A percentile compares a stretch with the other conserved stretches of the same genome.
These are phyloP conservation scores for Leccinum huronense DNA, from an alignment of 1,284 basidiomycete species.

Conservation along the genomic window DNA sequence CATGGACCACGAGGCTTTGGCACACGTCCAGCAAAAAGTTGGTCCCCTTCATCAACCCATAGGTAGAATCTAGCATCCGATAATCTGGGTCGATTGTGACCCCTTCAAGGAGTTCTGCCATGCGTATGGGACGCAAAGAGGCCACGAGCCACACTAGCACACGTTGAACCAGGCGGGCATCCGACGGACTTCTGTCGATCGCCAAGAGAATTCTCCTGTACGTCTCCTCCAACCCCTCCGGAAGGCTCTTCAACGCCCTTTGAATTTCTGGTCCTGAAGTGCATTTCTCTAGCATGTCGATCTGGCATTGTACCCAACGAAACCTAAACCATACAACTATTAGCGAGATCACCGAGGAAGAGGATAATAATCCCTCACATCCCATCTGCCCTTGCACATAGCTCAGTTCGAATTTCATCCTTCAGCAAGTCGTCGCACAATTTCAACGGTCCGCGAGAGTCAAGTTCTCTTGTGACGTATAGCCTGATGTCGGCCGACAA, in stretches of 20 bases:
- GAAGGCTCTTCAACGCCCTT: constrained; percentile 10
- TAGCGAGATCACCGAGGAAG: not conserved
- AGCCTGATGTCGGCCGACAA: constrained; percentile 9
- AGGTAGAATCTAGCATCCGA: not conserved
- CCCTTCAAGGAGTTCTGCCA: constrained; percentile 1
- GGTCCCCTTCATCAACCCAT: not conserved
- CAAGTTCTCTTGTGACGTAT: constrained; percentile 11
- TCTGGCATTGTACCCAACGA: constrained; percentile 18
- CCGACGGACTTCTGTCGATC: constrained; percentile 1
- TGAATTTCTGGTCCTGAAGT: not conserved
- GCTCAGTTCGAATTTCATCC: constrained; percentile 4
- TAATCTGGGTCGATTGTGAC: constrained; percentile 1
- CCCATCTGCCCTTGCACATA: constrained; percentile 8
- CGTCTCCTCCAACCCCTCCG: constrained; percentile 16
- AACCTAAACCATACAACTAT: constrained; percentile 7
- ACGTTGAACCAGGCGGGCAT: constrained; percentile 5
- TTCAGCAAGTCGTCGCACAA: constrained; percentile 1
- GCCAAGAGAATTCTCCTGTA: constrained; percentile 14
- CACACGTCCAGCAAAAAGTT: constrained; percentile 3
- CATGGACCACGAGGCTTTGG: constrained; percentile 7
- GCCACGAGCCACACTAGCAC: constrained; percentile 12
- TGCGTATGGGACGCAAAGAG: constrained; percentile 1
- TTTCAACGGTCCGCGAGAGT: constrained; percentile 8
- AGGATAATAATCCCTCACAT: not conserved
- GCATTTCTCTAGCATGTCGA: constrained; percentile 9